Base-by-base conservation (phyloP, 2,329 filamentous ascomycete species). In the Ophiostoma sp. region DNA sequence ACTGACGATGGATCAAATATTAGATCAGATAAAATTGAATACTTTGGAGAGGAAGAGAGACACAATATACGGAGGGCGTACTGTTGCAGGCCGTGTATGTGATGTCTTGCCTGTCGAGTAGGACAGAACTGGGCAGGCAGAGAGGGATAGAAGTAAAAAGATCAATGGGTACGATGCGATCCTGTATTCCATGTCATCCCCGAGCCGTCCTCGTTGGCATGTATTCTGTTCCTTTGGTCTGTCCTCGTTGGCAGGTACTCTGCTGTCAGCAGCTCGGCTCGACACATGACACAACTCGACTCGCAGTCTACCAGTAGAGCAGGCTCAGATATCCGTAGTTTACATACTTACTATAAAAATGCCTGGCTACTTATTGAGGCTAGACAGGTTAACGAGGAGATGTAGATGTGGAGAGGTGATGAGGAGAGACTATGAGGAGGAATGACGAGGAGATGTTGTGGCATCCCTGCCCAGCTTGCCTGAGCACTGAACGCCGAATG, bases 61-160 rank as follows among this genome's bases (percentile, higher is more conserved):
- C 14, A 64, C 44, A 44, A 64, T 36, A 64, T 6, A 45, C 27
- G 42, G n/a, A 36, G 42, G 42, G 45, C 3, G 49, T 45, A 58
- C 18, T 55, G 47, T 65, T 18, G 67, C 62, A 65, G n/a, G 49
- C 67, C 49, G 63, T 41, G 62, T 63, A 68, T 68, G 62, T 60
- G 41, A 60, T 68, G 66, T 67, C 62, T 67, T 67, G 66, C 66
- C 38, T 64, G 38, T 65, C 47, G 47, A 18, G 66, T 60, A 9
- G 16, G 18, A 58, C 66, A n/a, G 55, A 8, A 6, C 55, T 60
- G 55, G 55, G 36, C 55, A 60, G 55, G n/a, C 36, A 67, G 58
- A 52, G 66, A 12, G 11, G 16, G 42, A 11, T 5, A 49, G 12
- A n/a, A 52, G 44, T n/a, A 42, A 7, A 7, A 27, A 27, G 27